Base-by-base conservation (phyloP, 768 basidiomycete genomes). In the Tremella yokohamensis region DNA sequence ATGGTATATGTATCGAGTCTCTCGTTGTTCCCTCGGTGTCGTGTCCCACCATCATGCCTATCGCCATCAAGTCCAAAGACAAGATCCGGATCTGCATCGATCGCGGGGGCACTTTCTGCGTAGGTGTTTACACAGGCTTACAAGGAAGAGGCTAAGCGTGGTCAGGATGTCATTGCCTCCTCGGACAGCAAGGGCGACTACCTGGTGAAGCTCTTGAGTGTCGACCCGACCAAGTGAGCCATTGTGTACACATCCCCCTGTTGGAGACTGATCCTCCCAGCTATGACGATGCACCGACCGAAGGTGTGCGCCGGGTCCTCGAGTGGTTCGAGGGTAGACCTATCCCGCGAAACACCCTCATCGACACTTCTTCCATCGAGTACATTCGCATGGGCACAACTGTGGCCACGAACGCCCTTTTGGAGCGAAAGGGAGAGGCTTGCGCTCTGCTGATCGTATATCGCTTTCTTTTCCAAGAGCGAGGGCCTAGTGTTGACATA, bases 351-450 rank as follows among this genome's bases (percentile, higher is more conserved):
- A 22, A 22, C 90, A 0, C 92, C 96, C 75, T 92, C 91, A 0
- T 90, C 93, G 60, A n/a, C 15, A n/a, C 22, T 22, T n/a, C n/a
- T 4, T n/a, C n/a, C 42, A 13, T 59, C 90, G 91, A 94, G 16
- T 54, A 20, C 24, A 56, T 68, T 22, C 56, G 66, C 6, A 62
- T 65, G 64, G 63, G 58, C 15, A 68, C 60, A 1, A 65, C 66
- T 8, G 66, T 68, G 1, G 66, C 66, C 12, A 98, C 94, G n/a
- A 98, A 97, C 68, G 93, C 94, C 0, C 82, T 98, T 0, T 82
- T 98, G 6, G 94, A 98, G 69, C 85, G 94, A 48, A 93, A 94
- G 75, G 94, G 94, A 0, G 87, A 90, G 68, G 86, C 85, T 60
- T 90, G 96, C 59, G 93, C 90, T 0, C 80, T 98, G 37, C 79